Evolutionary conservation across 441 rosid species (phyloP).

Genomic region (Mallotus japonicus): DNA sequence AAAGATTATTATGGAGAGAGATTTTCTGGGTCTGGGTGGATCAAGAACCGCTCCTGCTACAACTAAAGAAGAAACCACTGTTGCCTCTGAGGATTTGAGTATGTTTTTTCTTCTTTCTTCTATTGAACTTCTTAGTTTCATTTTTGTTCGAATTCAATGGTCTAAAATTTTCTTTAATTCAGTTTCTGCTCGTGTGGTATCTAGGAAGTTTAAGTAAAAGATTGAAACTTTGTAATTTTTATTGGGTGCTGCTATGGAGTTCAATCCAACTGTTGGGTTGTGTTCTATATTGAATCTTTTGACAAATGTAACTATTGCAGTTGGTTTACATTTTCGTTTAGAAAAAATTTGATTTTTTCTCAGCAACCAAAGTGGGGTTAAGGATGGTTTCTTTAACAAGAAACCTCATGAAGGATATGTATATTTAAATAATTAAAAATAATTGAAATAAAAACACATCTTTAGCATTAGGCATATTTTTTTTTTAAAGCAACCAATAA

Average conservation of each 20-base stretch:
- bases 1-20: conserved; percentile 53
- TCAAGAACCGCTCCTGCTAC: conserved; percentile 38
- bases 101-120: conserved; percentile 1
- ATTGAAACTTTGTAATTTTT: background rate
- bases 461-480: background rate
- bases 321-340: background rate
- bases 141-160: background rate
- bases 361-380: background rate
- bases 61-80: conserved; percentile 47
- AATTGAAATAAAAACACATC: background rate
- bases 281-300: background rate
- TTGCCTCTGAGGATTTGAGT: conserved; percentile 49
- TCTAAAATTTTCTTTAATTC: background rate
- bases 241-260: background rate
- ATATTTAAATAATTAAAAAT: background rate
- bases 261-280: background rate
- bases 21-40: conserved; percentile 57
- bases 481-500: background rate
- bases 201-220: background rate
- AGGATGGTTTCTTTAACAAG: conserved; percentile 2
- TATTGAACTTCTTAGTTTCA: background rate
- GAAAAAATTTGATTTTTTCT: background rate
- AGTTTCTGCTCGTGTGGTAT: conserved; percentile 3
- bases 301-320: background rate
- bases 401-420: background rate